Conservation (phyloP, 2,329 filamentous ascomycete species). For the Diaporthe sp. region DNA sequence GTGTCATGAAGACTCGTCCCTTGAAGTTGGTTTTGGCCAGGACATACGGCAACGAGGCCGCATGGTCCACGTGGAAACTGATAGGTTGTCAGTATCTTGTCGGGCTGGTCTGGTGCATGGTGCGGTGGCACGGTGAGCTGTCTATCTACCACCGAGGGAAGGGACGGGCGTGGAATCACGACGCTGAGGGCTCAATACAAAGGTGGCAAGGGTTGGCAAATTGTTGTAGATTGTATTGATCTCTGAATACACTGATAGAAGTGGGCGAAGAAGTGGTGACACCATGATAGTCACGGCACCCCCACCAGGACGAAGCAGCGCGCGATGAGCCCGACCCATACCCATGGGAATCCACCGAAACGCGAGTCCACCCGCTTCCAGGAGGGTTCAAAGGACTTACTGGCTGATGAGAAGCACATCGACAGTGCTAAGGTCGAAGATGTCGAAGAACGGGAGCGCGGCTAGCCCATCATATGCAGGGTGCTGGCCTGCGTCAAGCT, state of each 20-base stretch:
- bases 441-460: conserved; percentile 96
- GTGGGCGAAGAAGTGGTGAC: conserved; percentile 22
- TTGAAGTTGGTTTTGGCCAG: conserved; percentile 98
- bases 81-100: conserved; percentile 45
- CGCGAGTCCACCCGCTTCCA: conserved; percentile 39
- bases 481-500: conserved; percentile 98
- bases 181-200: conserved; percentile 40
- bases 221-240: conserved; percentile 48
- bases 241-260: conserved; percentile 45
- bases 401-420: conserved; percentile 98
- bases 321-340: conserved; percentile 40
- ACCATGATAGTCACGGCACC: conserved; percentile 3
- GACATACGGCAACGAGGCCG: conserved; percentile 98
- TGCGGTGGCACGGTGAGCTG: neutral
- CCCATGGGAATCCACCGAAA: conserved; percentile 34
- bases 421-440: conserved; percentile 97
- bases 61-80: conserved; percentile 98
- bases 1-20: conserved; percentile 98
- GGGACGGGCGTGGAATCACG: conserved; percentile 36
- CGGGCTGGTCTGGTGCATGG: conserved; percentile 1
- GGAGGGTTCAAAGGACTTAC: conserved; percentile 72
- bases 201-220: conserved; percentile 41
- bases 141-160: conserved; percentile 38
- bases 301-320: conserved; percentile 33
- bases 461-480: conserved; percentile 96